Base-by-base conservation (phyloP, 2,329 filamentous ascomycete species). In the Microsporum ferrugineum region DNA sequence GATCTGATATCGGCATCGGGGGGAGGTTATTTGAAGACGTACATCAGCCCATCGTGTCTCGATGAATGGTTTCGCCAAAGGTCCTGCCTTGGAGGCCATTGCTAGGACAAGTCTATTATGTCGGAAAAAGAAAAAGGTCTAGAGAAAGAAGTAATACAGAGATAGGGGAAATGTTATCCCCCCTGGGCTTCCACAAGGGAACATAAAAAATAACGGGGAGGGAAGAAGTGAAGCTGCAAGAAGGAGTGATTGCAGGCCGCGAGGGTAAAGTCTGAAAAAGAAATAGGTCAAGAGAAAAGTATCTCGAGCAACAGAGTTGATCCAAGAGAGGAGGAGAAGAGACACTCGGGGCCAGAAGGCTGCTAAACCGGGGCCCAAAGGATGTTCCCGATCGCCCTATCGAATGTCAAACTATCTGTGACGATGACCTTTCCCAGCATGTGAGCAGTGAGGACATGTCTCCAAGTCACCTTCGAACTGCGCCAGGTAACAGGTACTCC, bases 1-100 rank as follows among this genome's bases (percentile, higher is more conserved):
- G 36, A 41, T 43, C 39, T 43, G 39, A 43, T 36, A 10, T 36
- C 5, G 34, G 5, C 34, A 10, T 36, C 34, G 2, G 49, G 31
- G 29, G 33, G 49, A 34, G 10, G 33, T 4, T 34, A 31, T 55
- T 51, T n/a, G 41, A 17, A 41, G 3, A 55, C 58, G 47, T 55
- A 60, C 58, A 41, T 60, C 58, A 39, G 58, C 58, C 58, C 58
- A 60, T 17, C 36, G n/a, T 10, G 58, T 60, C n/a, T 60, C 58
- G 33, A 59, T 59, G 29, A 59, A 59, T n/a, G 57, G 57, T 14
- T 49, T 59, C 29, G 31, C 31, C 34, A 34, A 43, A 49, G 57
- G 57, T n/a, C 31, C 43, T 27, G 57, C 17, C 27, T 49, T 47
- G 29, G 57, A 49, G 43, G 36, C 56, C 56, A 58, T 58, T 31